Evolutionary conservation across 2,329 filamentous ascomycete genomes (phyloP).

Genomic region (Pseudogymnoascus sp.): DNA sequence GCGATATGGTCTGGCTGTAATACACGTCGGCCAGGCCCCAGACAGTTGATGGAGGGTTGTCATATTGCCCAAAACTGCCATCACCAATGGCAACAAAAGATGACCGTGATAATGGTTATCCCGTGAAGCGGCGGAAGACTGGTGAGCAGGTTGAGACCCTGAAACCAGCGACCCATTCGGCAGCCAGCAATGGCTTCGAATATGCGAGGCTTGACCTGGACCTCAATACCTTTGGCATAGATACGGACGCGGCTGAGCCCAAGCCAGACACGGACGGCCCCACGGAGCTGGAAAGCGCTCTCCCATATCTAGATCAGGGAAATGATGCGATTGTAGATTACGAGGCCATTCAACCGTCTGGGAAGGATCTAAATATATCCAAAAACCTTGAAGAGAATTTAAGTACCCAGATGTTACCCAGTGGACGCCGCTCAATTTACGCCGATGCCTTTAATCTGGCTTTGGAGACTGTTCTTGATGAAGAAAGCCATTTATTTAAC

Average conservation of each 20-base stretch:
- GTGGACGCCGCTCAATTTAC: conserved; percentile 82
- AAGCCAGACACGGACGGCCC: conserved; percentile 31
- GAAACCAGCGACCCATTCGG: neutral
- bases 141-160: neutral
- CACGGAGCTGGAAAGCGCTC: conserved; percentile 63
- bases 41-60: neutral
- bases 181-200: neutral
- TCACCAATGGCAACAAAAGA: neutral
- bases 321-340: conserved; percentile 72
- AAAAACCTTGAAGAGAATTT: conserved; percentile 41
- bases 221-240: neutral
- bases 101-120: neutral
- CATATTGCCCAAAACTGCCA: neutral
- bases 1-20: neutral
- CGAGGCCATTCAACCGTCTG: conserved; percentile 50
- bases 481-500: conserved; percentile 83
- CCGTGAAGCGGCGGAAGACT: conserved; percentile 2
- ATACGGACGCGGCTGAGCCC: neutral
- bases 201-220: neutral
- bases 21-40: neutral
- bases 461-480: conserved; percentile 77
- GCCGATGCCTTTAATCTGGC: conserved; percentile 96
- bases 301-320: conserved; percentile 60
- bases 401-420: conserved; percentile 56
- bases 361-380: conserved; percentile 33